Conservation (phyloP, 202 grass and related monocot species). For the Sporobolus alterniflorus region DNA sequence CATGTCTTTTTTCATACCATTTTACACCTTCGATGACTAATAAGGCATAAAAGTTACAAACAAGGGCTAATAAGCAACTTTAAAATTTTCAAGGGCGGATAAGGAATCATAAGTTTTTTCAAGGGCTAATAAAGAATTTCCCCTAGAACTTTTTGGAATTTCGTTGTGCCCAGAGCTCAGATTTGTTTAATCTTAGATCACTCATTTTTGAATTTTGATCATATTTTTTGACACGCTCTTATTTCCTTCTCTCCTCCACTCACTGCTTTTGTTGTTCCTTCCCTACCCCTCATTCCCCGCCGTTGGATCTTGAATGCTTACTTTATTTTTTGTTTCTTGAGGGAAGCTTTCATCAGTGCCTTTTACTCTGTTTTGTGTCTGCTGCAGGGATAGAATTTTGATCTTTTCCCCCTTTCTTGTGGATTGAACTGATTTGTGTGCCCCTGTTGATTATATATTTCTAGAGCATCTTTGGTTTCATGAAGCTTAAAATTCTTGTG, state of each 20-base stretch:
- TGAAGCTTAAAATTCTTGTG: not conserved
- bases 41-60: too few relatives aligned
- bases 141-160: not conserved
- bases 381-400: not conserved
- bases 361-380: not conserved
- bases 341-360: not conserved
- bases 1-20: too few relatives aligned
- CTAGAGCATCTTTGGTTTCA: not conserved
- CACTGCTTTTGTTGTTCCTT: not conserved
- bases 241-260: not conserved
- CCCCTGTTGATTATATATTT: not conserved
- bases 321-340: not conserved
- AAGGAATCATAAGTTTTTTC: too few relatives aligned
- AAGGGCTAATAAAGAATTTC: too few relatives aligned
- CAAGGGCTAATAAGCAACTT: too few relatives aligned
- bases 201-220: not conserved
- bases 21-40: too few relatives aligned
- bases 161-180: constrained; percentile 5
- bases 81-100: too few relatives aligned
- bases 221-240: not conserved
- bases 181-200: not conserved
- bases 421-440: not conserved
- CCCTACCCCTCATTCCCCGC: not conserved
- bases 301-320: not conserved
- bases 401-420: not conserved